Evolutionary conservation across 2,329 filamentous ascomycete species (phyloP), one percentile per base, ranked within the genome.

Genomic region (Ophiostoma piceae): DNA sequence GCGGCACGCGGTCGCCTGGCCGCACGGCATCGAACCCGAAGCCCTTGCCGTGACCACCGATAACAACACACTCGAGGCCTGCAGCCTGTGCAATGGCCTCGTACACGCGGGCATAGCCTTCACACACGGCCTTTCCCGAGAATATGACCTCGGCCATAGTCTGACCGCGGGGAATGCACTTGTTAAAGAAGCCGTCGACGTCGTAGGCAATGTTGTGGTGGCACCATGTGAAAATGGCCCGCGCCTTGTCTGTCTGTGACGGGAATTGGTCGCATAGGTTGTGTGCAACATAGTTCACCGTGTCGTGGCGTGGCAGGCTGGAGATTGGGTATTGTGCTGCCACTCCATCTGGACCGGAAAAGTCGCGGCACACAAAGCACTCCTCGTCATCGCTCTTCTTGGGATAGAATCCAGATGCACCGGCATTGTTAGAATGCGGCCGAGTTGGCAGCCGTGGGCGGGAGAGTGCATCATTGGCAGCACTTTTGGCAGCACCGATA

Each of bases 201-300:
- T 98, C 92, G 77, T 98, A 99, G 66, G 84, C 84, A 71, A 99
- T 89, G 75, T 98, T 98, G 79, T 98, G 89, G 79, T 98, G 94
- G 57, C 94, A 88, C 95, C 95, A 99, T 0, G 91, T 92, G 77
- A 98, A 98, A 71, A 99, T 92, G 1, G 88, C 92, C 37, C 95
- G 66, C 2, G 95, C 94, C 80, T 97, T 97, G 79, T 98, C 94
- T 0, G 94, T 97, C 1, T 83, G 81, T 0, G 92, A 97, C 0
- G 87, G 80, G 76, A 98, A 97, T 0, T 91, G 90, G 3, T 84
- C 83, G 70, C 92, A 96, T 26, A 98, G 85, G 68, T 91, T 87
- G 68, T 87, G 85, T 0, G 94, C 93, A 32, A 99, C 84, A 81
- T 91, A 91, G 26, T 85, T 87, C 3, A 95, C 82, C 0, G 90